phyloP scores from a whole-genome alignment of 148 eudicot species.

The Gaultheria prostrata region DNA sequence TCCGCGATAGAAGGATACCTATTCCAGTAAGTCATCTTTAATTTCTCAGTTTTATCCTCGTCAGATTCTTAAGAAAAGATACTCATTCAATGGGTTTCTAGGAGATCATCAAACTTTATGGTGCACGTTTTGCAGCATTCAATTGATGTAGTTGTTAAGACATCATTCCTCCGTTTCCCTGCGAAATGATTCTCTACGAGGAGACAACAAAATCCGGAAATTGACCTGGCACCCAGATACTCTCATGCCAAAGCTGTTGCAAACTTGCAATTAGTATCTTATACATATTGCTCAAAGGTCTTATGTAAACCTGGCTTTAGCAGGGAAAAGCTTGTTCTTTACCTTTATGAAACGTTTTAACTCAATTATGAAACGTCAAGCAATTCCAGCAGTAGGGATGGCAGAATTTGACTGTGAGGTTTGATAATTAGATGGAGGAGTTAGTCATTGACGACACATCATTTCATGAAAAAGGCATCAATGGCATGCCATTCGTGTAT shows the following conservation, averaged over 20 bases:
- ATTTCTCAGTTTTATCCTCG: not conserved
- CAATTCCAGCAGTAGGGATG: too few relatives aligned
- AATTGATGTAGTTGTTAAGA: not conserved
- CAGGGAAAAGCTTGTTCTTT: not conserved
- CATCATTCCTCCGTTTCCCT: not conserved
- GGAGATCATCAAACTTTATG: not conserved
- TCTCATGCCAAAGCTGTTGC: not conserved
- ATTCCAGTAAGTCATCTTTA: slow-evolving; percentile 66
- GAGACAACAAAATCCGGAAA: not conserved
- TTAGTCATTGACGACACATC: too few relatives aligned
- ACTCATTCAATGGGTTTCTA: not conserved
- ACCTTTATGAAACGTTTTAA: not conserved
- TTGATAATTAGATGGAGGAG: too few relatives aligned
- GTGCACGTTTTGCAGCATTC: not conserved
- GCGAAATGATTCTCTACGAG: not conserved
- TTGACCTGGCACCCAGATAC: not conserved
- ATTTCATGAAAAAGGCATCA: too few relatives aligned
- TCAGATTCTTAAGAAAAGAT: not conserved
- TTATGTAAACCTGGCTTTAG: not conserved
- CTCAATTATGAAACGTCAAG: too few relatives aligned
- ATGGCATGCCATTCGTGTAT: too few relatives aligned
- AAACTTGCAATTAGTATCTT: not conserved
- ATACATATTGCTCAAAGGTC: not conserved
- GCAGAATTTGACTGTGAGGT: too few relatives aligned
- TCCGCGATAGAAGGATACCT: slow-evolving; percentile 97